phyloP scores from a whole-genome alignment of 208 protist species.

The Crithidia sp. region DNA sequence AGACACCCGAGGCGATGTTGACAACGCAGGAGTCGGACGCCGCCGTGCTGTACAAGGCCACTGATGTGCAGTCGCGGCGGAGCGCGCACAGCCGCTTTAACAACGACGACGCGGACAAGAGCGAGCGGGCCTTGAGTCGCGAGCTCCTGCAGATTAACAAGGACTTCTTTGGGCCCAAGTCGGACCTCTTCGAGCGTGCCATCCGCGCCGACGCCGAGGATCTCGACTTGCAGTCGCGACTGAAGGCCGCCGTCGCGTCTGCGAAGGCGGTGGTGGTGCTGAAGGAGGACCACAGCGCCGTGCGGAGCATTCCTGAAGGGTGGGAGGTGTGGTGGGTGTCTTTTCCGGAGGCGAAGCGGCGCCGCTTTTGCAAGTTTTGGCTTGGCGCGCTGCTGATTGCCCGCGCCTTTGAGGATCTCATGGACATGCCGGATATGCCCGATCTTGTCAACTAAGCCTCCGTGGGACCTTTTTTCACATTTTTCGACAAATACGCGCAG shows the following conservation, averaged over 20 bases:
- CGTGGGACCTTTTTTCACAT: background rate
- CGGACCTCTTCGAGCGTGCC: constrained; percentile 11
- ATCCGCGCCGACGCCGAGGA: constrained; percentile 8
- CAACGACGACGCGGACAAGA: constrained; percentile 33
- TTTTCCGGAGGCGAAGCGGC: constrained; percentile 51
- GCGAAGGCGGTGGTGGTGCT: constrained; percentile 33
- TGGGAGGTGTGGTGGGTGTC: constrained; percentile 84
- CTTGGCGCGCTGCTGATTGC: constrained; percentile 41
- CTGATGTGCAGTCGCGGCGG: constrained; percentile 6
- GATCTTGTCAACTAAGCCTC: constrained; percentile 59
- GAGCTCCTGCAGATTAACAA: constrained; percentile 38
- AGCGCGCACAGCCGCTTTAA: constrained; percentile 27
- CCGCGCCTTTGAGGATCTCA: constrained; percentile 67
- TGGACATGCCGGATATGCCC: constrained; percentile 88
- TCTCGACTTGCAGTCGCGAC: constrained; percentile 18
- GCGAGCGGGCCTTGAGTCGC: constrained; percentile 23
- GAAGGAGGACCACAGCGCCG: constrained; percentile 18
- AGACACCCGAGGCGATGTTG: constrained; percentile 4
- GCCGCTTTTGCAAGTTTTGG: constrained; percentile 73
- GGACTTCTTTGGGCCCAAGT: constrained; percentile 31
- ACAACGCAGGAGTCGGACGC: background rate
- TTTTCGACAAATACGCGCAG: constrained; percentile 12
- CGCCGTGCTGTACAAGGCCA: background rate
- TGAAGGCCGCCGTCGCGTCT: constrained; percentile 31
- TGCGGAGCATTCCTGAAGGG: constrained; percentile 35